These are phyloP conservation scores for Phytophthora pluvialis DNA, from an alignment of 352 stramenopile species.

Conservation along the genomic window DNA sequence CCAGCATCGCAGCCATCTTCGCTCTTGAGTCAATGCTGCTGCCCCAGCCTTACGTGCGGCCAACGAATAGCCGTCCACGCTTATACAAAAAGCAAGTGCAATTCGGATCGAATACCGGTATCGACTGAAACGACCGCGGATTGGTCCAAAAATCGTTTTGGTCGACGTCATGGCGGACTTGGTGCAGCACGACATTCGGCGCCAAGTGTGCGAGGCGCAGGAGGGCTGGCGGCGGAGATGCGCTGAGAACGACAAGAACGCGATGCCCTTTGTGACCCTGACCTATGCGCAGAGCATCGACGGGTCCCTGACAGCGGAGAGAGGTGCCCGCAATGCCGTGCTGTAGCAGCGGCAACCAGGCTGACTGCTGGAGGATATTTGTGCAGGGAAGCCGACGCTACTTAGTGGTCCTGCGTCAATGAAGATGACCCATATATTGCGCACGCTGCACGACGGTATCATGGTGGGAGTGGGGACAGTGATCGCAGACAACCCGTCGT, in stretches of 20 bases:
- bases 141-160: conserved; percentile 21
- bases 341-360: not conserved
- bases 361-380: conserved; percentile 5
- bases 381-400: conserved; percentile 63
- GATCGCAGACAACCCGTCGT: conserved; percentile 86
- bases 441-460: conserved; percentile 88
- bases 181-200: conserved; percentile 36
- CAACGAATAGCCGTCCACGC: conserved; percentile 19
- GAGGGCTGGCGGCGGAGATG: conserved; percentile 24
- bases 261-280: conserved; percentile 71
- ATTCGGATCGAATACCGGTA: not conserved
- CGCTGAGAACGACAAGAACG: not conserved
- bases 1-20: conserved; percentile 62
- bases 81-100: conserved; percentile 15
- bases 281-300: conserved; percentile 93
- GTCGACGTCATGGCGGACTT: conserved; percentile 10
- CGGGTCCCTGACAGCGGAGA: conserved; percentile 72
- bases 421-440: conserved; percentile 90
- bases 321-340: conserved; percentile 40
- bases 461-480: conserved; percentile 89
- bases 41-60: conserved; percentile 25
- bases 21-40: conserved; percentile 26
- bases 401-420: conserved; percentile 75
- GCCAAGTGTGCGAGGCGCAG: conserved; percentile 36
- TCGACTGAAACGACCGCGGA: not conserved